These are phyloP conservation scores for Ophiocordyceps sinensis DNA, from an alignment of 2,329 filamentous ascomycete genomes.

Conservation along the genomic window DNA sequence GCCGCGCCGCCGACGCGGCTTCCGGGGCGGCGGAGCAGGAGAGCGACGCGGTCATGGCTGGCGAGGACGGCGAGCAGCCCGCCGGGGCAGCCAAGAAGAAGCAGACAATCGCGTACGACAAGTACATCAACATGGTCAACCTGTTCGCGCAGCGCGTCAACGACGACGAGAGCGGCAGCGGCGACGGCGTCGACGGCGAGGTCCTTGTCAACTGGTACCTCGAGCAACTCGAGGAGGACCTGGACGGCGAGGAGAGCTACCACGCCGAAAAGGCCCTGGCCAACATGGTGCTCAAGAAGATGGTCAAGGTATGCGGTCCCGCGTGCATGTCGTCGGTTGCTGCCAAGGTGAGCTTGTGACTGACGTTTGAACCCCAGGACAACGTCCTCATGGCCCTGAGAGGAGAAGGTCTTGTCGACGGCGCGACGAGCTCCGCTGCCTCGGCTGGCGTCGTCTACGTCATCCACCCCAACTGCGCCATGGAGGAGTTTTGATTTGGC, in stretches of 20 bases:
- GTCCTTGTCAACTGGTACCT: slow-evolving; percentile 79
- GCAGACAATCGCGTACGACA: slow-evolving; percentile 89
- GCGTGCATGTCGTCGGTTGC: neutral
- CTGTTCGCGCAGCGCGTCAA: slow-evolving; percentile 69
- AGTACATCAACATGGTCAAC: slow-evolving; percentile 85
- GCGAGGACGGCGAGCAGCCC: slow-evolving; percentile 19
- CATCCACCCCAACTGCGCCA: slow-evolving; percentile 82
- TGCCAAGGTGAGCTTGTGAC: slow-evolving; percentile 11
- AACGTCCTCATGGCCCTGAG: slow-evolving; percentile 76
- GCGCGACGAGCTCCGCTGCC: slow-evolving; percentile 27
- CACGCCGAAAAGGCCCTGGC: slow-evolving; percentile 59
- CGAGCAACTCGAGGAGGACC: slow-evolving; percentile 74
- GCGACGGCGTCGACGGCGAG: slow-evolving; percentile 75
- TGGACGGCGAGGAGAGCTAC: slow-evolving; percentile 70
- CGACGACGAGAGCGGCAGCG: slow-evolving; percentile 60
- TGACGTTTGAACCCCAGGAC: slow-evolving; percentile 46
- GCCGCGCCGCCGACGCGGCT: slow-evolving; percentile 21
- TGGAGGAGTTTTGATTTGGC: slow-evolving; percentile 43
- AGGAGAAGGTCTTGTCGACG: slow-evolving; percentile 40
- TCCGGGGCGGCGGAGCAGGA: slow-evolving; percentile 32
- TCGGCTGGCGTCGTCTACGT: slow-evolving; percentile 53
- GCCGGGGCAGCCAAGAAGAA: slow-evolving; percentile 36
- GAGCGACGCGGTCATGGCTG: slow-evolving; percentile 25
- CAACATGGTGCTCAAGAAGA: slow-evolving; percentile 79
- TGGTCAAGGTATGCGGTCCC: slow-evolving; percentile 64